These are phyloP conservation scores for Phytophthora macrochlamydospora DNA, from an alignment of 352 stramenopile genomes.

Conservation along the genomic window DNA sequence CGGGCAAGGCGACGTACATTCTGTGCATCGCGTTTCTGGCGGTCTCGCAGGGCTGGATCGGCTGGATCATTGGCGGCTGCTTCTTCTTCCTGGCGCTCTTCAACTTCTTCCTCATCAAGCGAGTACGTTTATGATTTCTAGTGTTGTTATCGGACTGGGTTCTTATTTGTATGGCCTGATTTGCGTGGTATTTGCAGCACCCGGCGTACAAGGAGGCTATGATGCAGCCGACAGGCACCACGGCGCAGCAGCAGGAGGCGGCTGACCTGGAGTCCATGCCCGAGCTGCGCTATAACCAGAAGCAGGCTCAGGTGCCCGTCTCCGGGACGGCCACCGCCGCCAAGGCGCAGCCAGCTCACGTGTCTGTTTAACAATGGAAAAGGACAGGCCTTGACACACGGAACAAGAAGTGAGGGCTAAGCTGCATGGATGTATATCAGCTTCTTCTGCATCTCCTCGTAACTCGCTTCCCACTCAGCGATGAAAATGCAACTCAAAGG, in stretches of 20 bases:
- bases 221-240: constrained; percentile 53
- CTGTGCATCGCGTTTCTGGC: constrained; percentile 83
- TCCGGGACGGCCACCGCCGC: constrained; percentile 30
- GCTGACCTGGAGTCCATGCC: constrained; percentile 76
- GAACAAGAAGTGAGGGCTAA: constrained; percentile 24
- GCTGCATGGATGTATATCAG: constrained; percentile 41
- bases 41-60: constrained; percentile 82
- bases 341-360: constrained; percentile 62
- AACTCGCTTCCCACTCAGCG: background rate
- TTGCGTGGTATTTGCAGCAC: constrained; percentile 44
- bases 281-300: constrained; percentile 82
- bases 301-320: constrained; percentile 38
- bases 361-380: constrained; percentile 51
- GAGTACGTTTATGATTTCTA: constrained; percentile 42
- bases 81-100: constrained; percentile 81
- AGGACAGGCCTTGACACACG: constrained; percentile 15
- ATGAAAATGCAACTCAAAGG: too few species aligned
- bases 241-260: constrained; percentile 56
- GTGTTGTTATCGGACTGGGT: background rate
- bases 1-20: constrained; percentile 85
- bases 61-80: constrained; percentile 72
- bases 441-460: constrained; percentile 29
- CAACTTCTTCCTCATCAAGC: constrained; percentile 89
- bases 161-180: constrained; percentile 6
- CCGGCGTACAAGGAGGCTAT: constrained; percentile 80